Evolutionary conservation across 2,329 filamentous ascomycete species (phyloP).

Genomic region (Cadophora gregata): DNA sequence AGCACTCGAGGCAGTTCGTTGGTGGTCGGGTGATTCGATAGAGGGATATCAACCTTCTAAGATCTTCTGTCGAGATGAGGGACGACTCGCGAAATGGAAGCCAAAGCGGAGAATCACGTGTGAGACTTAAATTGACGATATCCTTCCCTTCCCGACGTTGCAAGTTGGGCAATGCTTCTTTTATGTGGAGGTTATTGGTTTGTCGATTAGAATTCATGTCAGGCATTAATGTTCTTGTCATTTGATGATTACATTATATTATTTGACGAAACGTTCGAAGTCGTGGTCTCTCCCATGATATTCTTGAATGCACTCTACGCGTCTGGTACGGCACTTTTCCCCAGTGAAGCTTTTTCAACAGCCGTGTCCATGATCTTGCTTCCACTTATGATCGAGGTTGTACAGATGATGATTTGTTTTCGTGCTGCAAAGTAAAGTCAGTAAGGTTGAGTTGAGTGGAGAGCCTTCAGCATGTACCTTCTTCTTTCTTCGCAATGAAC

Average conservation of each 20-base stretch:
- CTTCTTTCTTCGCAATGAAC: slow-evolving; percentile 86
- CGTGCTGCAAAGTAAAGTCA: slow-evolving; percentile 55
- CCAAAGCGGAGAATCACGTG: slow-evolving; percentile 39
- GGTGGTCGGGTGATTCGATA: slow-evolving; percentile 39
- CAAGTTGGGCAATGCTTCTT: slow-evolving; percentile 8
- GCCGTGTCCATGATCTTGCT: slow-evolving; percentile 87
- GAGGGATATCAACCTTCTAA: slow-evolving; percentile 36
- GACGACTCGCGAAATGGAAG: slow-evolving; percentile 15
- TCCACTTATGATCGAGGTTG: slow-evolving; percentile 89
- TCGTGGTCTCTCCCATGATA: slow-evolving; percentile 1
- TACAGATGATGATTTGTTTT: slow-evolving; percentile 87
- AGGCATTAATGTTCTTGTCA: neutral
- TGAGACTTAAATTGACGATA: slow-evolving; percentile 27
- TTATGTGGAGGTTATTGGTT: neutral
- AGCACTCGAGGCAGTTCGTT: slow-evolving; percentile 30
- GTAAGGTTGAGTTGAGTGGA: slow-evolving; percentile 7
- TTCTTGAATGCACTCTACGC: slow-evolving; percentile 20
- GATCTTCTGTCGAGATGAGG: slow-evolving; percentile 35
- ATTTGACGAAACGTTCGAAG: slow-evolving; percentile 10
- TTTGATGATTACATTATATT: slow-evolving; percentile 31
- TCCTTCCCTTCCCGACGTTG: slow-evolving; percentile 22
- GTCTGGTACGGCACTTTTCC: slow-evolving; percentile 41
- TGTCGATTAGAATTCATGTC: neutral
- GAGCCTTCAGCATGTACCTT: slow-evolving; percentile 53
- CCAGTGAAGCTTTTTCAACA: slow-evolving; percentile 64